These are phyloP conservation scores for Opeltia flavorubescens DNA, from an alignment of 495 filamentous ascomycete genomes.

Conservation along the genomic window DNA sequence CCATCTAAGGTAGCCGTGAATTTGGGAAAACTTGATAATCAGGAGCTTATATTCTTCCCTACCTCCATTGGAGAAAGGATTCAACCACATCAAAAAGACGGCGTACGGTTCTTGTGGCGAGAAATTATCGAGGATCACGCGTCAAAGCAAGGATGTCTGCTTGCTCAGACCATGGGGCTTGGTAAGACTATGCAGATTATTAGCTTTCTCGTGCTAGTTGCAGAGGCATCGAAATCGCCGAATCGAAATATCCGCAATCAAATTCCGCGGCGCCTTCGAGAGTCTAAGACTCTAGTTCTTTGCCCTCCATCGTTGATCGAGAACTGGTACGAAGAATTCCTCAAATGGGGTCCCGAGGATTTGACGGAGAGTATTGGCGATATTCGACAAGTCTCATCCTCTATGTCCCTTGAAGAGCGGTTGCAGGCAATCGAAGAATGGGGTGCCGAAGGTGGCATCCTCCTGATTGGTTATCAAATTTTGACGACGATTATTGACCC, in stretches of 20 bases:
- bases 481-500: slow-evolving; percentile 35
- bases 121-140: slow-evolving; percentile 47
- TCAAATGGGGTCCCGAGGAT: slow-evolving; percentile 45
- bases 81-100: slow-evolving; percentile 46
- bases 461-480: slow-evolving; percentile 60
- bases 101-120: slow-evolving; percentile 83
- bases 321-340: slow-evolving; percentile 73
- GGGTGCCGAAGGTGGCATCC: slow-evolving; percentile 51
- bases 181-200: slow-evolving; percentile 91
- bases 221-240: slow-evolving; percentile 44
- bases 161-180: slow-evolving; percentile 88
- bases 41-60: slow-evolving; percentile 40
- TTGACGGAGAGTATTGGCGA: slow-evolving; percentile 29
- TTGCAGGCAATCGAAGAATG: slow-evolving; percentile 36
- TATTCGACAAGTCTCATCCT: slow-evolving; percentile 33
- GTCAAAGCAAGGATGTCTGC: slow-evolving; percentile 56
- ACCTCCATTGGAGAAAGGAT: slow-evolving; percentile 31
- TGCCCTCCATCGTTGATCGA: slow-evolving; percentile 62
- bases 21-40: slow-evolving; percentile 44
- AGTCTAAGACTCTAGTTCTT: slow-evolving; percentile 54
- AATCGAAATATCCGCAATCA: slow-evolving; percentile 44
- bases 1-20: slow-evolving; percentile 48
- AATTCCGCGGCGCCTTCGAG: slow-evolving; percentile 47
- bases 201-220: slow-evolving; percentile 61
- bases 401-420: slow-evolving; percentile 21